Percentiles rank a stretch among this genome's conserved stretches.
Conservation (phyloP, 768 basidiomycete species). For the Kwoniella sp. region DNA sequence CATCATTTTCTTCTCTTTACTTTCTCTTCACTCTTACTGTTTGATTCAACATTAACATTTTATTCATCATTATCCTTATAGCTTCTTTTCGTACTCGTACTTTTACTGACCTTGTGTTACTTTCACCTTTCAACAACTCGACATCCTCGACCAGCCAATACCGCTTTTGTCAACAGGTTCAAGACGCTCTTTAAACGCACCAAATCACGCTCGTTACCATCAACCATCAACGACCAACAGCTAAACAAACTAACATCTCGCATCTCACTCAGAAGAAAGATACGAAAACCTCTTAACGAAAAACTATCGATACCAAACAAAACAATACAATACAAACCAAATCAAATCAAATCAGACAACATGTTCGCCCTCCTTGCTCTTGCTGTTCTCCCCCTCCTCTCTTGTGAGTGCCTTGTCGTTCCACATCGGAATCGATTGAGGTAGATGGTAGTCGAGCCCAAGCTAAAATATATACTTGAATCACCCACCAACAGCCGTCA, state of each 20-base stretch:
- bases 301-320: too few species aligned
- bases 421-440: too few species aligned
- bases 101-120: too few species aligned
- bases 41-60: constrained; percentile 1
- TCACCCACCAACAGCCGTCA: constrained; percentile 34
- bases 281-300: not conserved
- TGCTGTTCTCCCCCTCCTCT: constrained; percentile 60
- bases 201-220: not conserved
- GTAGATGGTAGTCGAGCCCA: too few species aligned
- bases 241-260: not conserved
- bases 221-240: constrained; percentile 3
- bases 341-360: constrained; percentile 4
- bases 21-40: constrained; percentile 26
- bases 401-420: constrained; percentile 54
- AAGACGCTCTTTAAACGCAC: constrained; percentile 54
- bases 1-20: constrained; percentile 12
- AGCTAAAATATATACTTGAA: too few species aligned
- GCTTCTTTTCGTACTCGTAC: too few species aligned
- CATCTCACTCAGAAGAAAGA: not conserved
- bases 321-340: not conserved
- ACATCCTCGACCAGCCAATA: too few species aligned
- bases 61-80: too few species aligned
- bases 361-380: constrained; percentile 52
- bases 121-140: not conserved
- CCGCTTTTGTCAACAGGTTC: too few species aligned